phyloP scores from a whole-genome alignment of 495 filamentous ascomycete species.

The Thozetella sp. region DNA sequence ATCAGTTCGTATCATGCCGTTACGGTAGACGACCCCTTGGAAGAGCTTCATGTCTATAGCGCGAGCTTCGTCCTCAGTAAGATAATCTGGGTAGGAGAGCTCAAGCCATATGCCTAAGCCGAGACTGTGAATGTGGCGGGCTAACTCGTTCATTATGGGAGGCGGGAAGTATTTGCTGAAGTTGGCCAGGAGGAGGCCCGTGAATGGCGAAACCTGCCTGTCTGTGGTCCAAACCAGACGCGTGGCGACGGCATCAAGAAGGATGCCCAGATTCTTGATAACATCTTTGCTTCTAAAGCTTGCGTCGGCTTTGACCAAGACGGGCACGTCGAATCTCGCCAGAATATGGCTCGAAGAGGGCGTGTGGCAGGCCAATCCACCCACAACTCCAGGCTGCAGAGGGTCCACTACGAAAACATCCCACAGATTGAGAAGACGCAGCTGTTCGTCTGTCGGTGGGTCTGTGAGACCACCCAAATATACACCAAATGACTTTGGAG shows the following conservation, averaged over 20 bases:
- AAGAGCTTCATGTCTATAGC: conserved; percentile 26
- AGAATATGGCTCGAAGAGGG: conserved; percentile 6
- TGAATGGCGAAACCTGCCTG: background rate
- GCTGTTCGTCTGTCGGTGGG: conserved; percentile 32
- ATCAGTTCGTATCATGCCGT: conserved; percentile 30
- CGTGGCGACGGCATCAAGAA: conserved; percentile 10
- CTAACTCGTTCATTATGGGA: conserved; percentile 22
- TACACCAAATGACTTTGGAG: conserved; percentile 41
- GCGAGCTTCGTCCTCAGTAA: conserved; percentile 17
- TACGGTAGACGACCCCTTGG: conserved; percentile 32
- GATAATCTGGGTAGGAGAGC: conserved; percentile 26
- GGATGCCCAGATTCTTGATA: conserved; percentile 1
- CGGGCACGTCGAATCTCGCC: background rate
- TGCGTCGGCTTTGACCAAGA: conserved; percentile 10
- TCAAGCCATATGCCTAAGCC: conserved; percentile 30
- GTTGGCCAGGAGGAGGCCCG: conserved; percentile 17
- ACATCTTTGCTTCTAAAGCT: conserved; percentile 5
- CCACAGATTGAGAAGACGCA: conserved; percentile 40
- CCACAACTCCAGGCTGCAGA: conserved; percentile 31
- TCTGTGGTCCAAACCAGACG: conserved; percentile 17
- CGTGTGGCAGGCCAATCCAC: conserved; percentile 24
- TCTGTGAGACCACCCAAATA: conserved; percentile 40
- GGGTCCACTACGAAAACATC: conserved; percentile 45
- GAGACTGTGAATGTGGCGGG: conserved; percentile 20
- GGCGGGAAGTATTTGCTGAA: conserved; percentile 18